A percentile compares a stretch with the other conserved stretches of the same genome.
Conservation (phyloP, 495 filamentous ascomycete species). For the Penicillium angulare region DNA sequence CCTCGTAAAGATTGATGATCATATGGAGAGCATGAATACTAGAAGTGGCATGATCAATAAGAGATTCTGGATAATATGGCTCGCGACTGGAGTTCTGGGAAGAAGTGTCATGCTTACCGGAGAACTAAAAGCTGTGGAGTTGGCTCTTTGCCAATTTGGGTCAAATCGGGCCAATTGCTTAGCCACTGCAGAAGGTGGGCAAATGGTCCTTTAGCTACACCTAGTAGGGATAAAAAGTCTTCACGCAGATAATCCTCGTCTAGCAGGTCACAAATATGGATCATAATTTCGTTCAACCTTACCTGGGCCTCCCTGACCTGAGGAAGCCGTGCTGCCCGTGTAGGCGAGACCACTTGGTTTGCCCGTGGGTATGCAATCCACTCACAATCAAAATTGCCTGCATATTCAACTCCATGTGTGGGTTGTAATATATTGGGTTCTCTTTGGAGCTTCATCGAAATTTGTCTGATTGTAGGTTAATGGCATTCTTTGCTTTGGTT, state of each 20-base stretch:
- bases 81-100: no score
- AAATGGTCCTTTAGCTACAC: conserved; percentile 19
- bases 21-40: conserved; percentile 33
- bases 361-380: conserved; percentile 44
- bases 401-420: conserved; percentile 12
- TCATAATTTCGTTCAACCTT: conserved; percentile 24
- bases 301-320: conserved; percentile 24
- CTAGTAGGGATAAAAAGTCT: conserved; percentile 18
- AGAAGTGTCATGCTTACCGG: conserved; percentile 43
- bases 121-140: conserved; percentile 37
- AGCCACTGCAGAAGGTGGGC: conserved; percentile 28
- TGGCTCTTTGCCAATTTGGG: conserved; percentile 20
- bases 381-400: conserved; percentile 18
- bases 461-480: conserved; percentile 22
- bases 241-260: conserved; percentile 20
- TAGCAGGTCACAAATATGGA: conserved; percentile 29
- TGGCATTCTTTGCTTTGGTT: neutral
- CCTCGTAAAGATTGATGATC: conserved; percentile 24
- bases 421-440: conserved; percentile 20
- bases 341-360: conserved; percentile 27
- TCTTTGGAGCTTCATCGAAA: conserved; percentile 32
- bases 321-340: conserved; percentile 32
- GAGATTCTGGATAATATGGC: neutral
- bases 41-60: conserved; percentile 8
- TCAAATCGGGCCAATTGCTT: conserved; percentile 19